Evolutionary conservation across 2,329 filamentous ascomycete species (phyloP), one percentile per base, ranked within the genome.

Genomic region (Penicillium sp.): DNA sequence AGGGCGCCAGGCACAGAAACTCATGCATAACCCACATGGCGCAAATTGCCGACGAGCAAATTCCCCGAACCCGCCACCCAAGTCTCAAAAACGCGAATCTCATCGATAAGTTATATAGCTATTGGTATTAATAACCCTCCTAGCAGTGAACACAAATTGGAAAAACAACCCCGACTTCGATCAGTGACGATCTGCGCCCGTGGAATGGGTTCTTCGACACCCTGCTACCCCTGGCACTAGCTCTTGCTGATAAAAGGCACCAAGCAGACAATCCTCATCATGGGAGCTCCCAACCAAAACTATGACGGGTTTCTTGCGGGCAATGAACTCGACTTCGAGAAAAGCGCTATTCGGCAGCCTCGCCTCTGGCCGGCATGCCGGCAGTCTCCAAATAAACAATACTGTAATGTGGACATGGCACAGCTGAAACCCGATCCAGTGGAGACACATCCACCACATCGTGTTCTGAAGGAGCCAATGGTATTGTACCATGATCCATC

Each of bases 381-480:
- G 31, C 28, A 25, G 17, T 47, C 47, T 17, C 31, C 49, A 25
- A 43, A 55, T 57, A 53, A 25, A 52, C 38, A 22, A 22, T 4
- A 50, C 45, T 61, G 61, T 60, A 50, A 49, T 61, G 61, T 60
- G 60, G 61, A 57, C 58, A 55, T 43, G 20, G 31, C 39, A 42
- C 34, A 60, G 55, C 57, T 62, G 62, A 64, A 53, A 51, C 55
- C 39, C 60, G 62, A 64, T 64, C 62, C 37, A 28, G 62, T 64
- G 62, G 62, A 49, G 60, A 62, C 45, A 5, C 38, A 49, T 54
- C 45, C 54, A 61, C 59, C 48, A 38, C 39, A 39, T 60, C 35
- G 34, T 53, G 31, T 35, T 50, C 45, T 12, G 14, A 15, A 37
- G 17, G n/a, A 51, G n/a, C 62, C 62, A 64, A 64, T 63, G 25